Conservation (phyloP, 192 early-diverging fungal species). For the Bifiguratus adelaidae region DNA sequence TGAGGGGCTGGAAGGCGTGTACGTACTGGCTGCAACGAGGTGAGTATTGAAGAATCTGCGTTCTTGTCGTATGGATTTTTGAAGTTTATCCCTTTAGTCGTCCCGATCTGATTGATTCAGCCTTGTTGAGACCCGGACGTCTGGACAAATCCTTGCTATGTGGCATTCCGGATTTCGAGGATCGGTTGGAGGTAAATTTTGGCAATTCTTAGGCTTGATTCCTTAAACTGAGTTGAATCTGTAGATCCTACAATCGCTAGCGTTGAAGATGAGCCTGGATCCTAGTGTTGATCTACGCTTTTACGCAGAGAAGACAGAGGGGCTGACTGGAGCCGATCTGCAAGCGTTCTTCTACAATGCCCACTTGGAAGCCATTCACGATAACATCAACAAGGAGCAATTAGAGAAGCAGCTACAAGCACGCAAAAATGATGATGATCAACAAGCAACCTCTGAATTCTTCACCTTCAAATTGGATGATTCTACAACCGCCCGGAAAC, state of each 20-base stretch:
- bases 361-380: conserved; percentile 82
- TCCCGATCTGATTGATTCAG: conserved; percentile 80
- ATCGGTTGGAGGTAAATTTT: conserved; percentile 53
- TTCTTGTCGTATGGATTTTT: not conserved
- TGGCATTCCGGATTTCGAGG: conserved; percentile 62
- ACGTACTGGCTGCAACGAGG: conserved; percentile 91
- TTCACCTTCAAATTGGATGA: conserved; percentile 18
- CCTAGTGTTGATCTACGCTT: conserved; percentile 46
- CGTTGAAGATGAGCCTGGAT: conserved; percentile 58
- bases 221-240: not conserved
- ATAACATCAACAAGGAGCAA: conserved; percentile 37
- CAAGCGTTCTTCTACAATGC: conserved; percentile 91
- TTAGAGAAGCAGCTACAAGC: conserved; percentile 25
- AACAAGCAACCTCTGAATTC: conserved; percentile 24
- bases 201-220: conserved; percentile 1
- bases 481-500: conserved; percentile 21
- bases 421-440: not conserved
- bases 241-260: conserved; percentile 61
- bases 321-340: conserved; percentile 87
- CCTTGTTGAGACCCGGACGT: conserved; percentile 69
- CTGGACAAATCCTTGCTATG: conserved; percentile 80
- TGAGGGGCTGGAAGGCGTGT: conserved; percentile 91
- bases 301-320: conserved; percentile 55
- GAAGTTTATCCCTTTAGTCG: conserved; percentile 30
- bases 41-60: no score